Percentiles rank a stretch among this genome's conserved stretches.
Evolutionary conservation across 1,284 basidiomycete genomes (phyloP).

Genomic region (Laetiporus sulphureus): DNA sequence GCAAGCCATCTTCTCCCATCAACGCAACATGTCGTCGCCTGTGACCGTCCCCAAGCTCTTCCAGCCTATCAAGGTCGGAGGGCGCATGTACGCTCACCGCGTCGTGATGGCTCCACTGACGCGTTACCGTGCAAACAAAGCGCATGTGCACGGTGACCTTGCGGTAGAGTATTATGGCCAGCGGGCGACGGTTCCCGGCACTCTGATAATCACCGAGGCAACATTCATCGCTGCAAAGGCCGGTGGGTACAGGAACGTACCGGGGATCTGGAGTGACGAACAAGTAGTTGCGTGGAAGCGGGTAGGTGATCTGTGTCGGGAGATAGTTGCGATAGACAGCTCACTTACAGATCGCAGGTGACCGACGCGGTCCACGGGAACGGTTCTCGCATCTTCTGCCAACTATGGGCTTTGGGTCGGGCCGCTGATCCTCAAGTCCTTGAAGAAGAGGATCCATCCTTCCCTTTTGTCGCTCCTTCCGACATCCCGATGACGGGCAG

Average conservation of each 20-base stretch:
- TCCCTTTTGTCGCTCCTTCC: conserved; percentile 32
- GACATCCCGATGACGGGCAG: conserved; percentile 33
- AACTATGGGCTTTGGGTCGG: conserved; percentile 42
- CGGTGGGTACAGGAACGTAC: conserved; percentile 32
- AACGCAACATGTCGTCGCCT: conserved; percentile 3
- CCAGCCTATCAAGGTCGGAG: conserved; percentile 37
- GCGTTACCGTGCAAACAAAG: conserved; percentile 26
- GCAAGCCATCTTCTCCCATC: too few relatives aligned
- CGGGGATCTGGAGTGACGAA: conserved; percentile 37
- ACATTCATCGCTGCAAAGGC: conserved; percentile 35
- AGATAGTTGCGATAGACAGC: not conserved
- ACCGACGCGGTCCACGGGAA: conserved; percentile 24
- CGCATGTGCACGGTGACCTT: conserved; percentile 25
- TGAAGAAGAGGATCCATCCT: conserved; percentile 11
- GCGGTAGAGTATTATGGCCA: conserved; percentile 42
- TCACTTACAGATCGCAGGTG: conserved; percentile 12
- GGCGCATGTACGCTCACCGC: conserved; percentile 34
- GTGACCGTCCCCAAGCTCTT: conserved; percentile 31
- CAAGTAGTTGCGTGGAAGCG: conserved; percentile 44
- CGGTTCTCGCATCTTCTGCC: conserved; percentile 36
- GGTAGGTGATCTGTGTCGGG: conserved; percentile 19
- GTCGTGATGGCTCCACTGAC: conserved; percentile 46
- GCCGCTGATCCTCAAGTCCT: conserved; percentile 25
- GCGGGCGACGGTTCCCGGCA: conserved; percentile 35
- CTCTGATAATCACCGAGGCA: conserved; percentile 43